Evolutionary conservation across 805 yeast genomes (phyloP), one percentile per base, ranked within the genome.

Genomic region (Candida glaebosa): DNA sequence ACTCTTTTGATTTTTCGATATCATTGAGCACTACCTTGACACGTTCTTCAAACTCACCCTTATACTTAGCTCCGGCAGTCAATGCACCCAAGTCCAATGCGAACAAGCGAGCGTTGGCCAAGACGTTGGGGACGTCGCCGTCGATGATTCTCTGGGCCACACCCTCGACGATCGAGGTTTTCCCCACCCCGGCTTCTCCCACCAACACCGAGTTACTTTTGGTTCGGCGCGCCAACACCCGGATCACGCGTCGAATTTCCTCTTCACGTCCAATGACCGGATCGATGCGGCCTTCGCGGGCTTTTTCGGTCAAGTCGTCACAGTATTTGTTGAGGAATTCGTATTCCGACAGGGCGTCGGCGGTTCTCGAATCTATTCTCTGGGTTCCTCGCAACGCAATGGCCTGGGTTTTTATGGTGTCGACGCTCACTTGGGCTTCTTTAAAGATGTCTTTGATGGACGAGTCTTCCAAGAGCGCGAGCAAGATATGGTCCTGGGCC

Each of bases 101-200:
- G 61, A 83, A 91, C 42, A 93, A 72, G 48, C 83, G 81, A 49
- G 96, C 82, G 44, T 81, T 81, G 46, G 86, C 85, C 50, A 93
- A 73, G 48, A 91, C 87, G 18, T 81, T 78, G 33, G 99, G 99
- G 12, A 93, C 96, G 65, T 93, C 99, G 49, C 87, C 87, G 57
- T 93, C 97, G 45, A 93, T 81, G 48, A 93, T 88, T 68, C 99
- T 78, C 67, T 91, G 98, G 9, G 99, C 98, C 42, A 93, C 97
- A 56, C 98, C 99, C 69, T 93, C 99, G 39, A 93, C 96, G 54
- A 93, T 91, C 22, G 96, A 87, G 30, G 99, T 93, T 70, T 93
- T 93, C 75, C 99, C 99, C 40, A 93, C 97, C 80, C 99, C 99
- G 32, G 99, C 96, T 57, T 93, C 99, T 75, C 99, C 99, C 56